phyloP scores from a whole-genome alignment of 2,329 filamentous ascomycete genomes.

The Cephalotrichum gorgonifer region DNA sequence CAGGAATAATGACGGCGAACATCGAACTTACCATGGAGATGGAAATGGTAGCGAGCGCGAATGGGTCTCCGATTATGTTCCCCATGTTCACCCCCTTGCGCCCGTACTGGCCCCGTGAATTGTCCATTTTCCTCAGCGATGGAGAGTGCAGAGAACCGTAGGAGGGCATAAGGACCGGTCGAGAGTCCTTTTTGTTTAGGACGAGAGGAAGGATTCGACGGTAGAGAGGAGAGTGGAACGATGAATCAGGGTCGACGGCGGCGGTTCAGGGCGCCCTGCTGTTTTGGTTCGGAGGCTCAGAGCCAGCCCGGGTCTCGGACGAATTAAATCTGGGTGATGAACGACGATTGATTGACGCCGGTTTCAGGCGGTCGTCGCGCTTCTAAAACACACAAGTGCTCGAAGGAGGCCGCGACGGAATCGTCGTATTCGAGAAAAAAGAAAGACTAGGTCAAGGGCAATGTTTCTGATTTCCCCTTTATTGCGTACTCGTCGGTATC shows the following conservation, averaged over 20 bases:
- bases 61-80: constrained; percentile 92
- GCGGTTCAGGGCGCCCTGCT: neutral
- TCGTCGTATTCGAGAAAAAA: too few species aligned
- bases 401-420: neutral
- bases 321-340: neutral
- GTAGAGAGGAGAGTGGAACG: neutral
- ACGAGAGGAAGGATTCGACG: neutral
- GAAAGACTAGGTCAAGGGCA: too few species aligned
- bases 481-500: too few species aligned
- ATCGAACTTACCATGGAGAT: constrained; percentile 67
- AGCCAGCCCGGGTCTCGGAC: too few species aligned
- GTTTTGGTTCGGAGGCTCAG: neutral
- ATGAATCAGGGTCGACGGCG: neutral
- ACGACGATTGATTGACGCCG: constrained; percentile 1
- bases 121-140: constrained; percentile 73
- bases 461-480: too few species aligned
- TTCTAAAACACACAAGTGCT: constrained; percentile 2
- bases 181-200: constrained; percentile 2
- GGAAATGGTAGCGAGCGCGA: constrained; percentile 87
- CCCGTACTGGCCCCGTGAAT: constrained; percentile 46
- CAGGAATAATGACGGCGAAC: too few species aligned
- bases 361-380: constrained; percentile 6
- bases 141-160: constrained; percentile 66
- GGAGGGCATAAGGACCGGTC: constrained; percentile 52
- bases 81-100: constrained; percentile 60